phyloP scores from a whole-genome alignment of 768 basidiomycete species.

The Amanita muscaria region DNA sequence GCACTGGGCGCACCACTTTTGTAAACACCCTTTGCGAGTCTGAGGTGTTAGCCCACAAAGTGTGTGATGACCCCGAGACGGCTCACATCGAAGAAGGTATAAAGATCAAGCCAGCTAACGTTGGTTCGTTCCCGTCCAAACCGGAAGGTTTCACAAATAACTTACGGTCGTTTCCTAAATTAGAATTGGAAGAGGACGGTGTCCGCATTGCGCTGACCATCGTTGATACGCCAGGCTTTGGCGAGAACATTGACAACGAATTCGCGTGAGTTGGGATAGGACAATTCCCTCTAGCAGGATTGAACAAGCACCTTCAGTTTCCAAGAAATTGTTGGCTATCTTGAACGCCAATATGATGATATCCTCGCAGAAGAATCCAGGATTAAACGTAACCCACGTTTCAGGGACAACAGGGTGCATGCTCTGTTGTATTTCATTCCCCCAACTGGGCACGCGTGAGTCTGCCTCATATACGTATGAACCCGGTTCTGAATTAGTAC shows the following conservation, averaged over 20 bases:
- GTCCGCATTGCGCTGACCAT: constrained; percentile 97
- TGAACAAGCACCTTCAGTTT: too few species aligned
- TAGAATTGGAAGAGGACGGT: constrained; percentile 97
- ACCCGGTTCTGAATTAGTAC: constrained; percentile 7
- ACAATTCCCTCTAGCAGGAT: not conserved
- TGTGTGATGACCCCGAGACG: constrained; percentile 74
- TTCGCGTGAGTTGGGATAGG: constrained; percentile 65
- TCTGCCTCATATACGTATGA: constrained; percentile 14
- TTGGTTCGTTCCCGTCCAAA: constrained; percentile 49
- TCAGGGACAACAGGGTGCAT: constrained; percentile 96
- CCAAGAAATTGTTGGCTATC: constrained; percentile 92
- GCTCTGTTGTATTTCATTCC: constrained; percentile 97
- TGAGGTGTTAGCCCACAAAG: constrained; percentile 83
- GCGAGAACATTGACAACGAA: constrained; percentile 98
- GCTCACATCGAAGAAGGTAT: constrained; percentile 93
- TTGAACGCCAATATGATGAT: constrained; percentile 98
- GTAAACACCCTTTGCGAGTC: constrained; percentile 99
- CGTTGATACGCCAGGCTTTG: constrained; percentile 98
- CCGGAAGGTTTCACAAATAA: too few species aligned
- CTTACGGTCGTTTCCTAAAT: too few species aligned
- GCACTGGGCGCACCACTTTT: constrained; percentile 95
- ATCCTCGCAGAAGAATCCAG: constrained; percentile 97
- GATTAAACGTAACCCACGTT: constrained; percentile 98
- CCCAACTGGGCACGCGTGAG: constrained; percentile 95
- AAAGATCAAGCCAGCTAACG: constrained; percentile 88